Percentiles rank a stretch among this genome's conserved stretches.
Conservation (phyloP, 129 eudicot genomes). For the Sambucus nigra region DNA sequence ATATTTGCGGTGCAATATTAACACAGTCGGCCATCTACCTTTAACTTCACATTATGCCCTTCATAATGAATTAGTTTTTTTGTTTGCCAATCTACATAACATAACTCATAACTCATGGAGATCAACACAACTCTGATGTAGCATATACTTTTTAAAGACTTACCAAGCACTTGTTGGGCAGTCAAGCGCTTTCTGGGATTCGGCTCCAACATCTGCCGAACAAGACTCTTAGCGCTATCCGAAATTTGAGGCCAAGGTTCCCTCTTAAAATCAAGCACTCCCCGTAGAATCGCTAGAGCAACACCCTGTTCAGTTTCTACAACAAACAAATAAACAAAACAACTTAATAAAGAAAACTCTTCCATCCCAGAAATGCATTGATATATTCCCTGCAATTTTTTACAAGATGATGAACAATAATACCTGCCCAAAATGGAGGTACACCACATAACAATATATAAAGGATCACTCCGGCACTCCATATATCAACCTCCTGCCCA, state of each 20-base stretch:
- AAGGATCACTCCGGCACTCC: slow-evolving; percentile 96
- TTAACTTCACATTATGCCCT: no score
- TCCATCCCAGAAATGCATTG: background rate
- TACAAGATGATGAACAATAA: background rate
- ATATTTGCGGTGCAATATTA: no score
- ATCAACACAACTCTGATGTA: background rate
- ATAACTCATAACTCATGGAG: background rate
- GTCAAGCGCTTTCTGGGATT: slow-evolving; percentile 87
- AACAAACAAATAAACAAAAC: slow-evolving; percentile 2
- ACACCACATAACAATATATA: slow-evolving; percentile 90
- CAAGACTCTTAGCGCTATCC: slow-evolving; percentile 82
- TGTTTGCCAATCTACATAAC: no score
- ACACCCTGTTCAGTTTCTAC: slow-evolving; percentile 97
- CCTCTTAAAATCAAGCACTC: slow-evolving; percentile 84
- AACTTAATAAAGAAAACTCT: background rate
- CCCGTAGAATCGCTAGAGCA: slow-evolving; percentile 88
- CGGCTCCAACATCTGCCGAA: slow-evolving; percentile 82
- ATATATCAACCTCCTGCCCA: slow-evolving; percentile 89
- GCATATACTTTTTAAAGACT: slow-evolving; percentile 15
- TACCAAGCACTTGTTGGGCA: slow-evolving; percentile 93
- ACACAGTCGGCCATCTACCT: no score
- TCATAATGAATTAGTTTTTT: no score
- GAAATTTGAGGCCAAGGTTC: slow-evolving; percentile 98
- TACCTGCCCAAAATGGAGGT: slow-evolving; percentile 99
- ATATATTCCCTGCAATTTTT: background rate